A percentile compares a stretch with the other conserved stretches of the same genome.
Conservation (phyloP, 192 early-diverging fungal genomes). For the Gonapodya sp. region DNA sequence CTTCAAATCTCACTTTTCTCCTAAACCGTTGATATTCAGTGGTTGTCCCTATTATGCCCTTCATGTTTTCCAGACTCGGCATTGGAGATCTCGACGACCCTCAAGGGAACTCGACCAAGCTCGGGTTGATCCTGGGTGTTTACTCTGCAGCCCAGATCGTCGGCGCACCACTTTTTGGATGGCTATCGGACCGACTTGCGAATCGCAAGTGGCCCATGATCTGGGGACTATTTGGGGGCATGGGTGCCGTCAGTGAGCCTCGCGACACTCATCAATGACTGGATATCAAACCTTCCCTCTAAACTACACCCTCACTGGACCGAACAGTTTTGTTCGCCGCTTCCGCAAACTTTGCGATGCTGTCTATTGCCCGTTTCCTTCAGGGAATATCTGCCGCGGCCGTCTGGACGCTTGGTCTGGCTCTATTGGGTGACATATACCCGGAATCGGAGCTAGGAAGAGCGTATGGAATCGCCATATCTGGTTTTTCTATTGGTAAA, state of each 20-base stretch:
- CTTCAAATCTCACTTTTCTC: too few species aligned
- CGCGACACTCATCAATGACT: too few species aligned
- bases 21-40: not conserved
- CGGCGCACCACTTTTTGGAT: constrained; percentile 55
- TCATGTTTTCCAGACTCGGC: not conserved
- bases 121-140: not conserved
- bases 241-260: not conserved
- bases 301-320: constrained; percentile 21
- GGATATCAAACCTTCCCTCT: too few species aligned
- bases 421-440: not conserved
- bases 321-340: constrained; percentile 53
- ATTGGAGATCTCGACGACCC: not conserved
- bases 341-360: constrained; percentile 50
- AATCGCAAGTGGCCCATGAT: constrained; percentile 64
- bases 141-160: constrained; percentile 49
- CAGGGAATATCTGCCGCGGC: constrained; percentile 66
- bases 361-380: constrained; percentile 56
- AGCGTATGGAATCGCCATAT: constrained; percentile 33
- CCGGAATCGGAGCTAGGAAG: not conserved
- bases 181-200: constrained; percentile 58
- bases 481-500: constrained; percentile 54
- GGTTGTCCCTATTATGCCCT: not conserved
- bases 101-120: not conserved
- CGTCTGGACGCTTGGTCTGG: constrained; percentile 34
- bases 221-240: not conserved